These are phyloP conservation scores for Galerina marginata DNA, from an alignment of 768 basidiomycete genomes.

Conservation along the genomic window DNA sequence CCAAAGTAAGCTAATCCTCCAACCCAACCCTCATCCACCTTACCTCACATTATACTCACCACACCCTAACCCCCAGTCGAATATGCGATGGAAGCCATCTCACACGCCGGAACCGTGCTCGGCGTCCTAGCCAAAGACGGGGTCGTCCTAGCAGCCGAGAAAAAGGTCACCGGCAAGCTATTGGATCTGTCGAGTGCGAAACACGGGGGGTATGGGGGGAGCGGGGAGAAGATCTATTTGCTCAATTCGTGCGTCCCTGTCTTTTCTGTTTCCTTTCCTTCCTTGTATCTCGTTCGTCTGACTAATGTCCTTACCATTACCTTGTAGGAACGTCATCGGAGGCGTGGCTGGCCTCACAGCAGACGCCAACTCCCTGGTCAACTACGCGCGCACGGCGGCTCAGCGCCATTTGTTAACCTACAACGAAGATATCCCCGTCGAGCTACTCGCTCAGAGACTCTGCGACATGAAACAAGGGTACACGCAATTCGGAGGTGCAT, in stretches of 20 bases:
- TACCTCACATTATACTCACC: neutral
- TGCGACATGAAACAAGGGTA: conserved; percentile 99
- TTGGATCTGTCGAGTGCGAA: conserved; percentile 88
- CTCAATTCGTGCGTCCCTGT: conserved; percentile 76
- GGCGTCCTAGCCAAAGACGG: conserved; percentile 91
- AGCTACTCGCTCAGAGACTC: conserved; percentile 89
- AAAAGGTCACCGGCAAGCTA: conserved; percentile 98
- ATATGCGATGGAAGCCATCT: conserved; percentile 99
- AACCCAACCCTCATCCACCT: conserved; percentile 3
- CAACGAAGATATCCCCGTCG: conserved; percentile 98
- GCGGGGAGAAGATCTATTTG: conserved; percentile 97
- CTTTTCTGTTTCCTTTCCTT: neutral
- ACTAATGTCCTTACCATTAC: conserved; percentile 5
- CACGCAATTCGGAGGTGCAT: conserved; percentile 91
- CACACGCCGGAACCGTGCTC: conserved; percentile 92
- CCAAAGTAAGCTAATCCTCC: conserved; percentile 71
- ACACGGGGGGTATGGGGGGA: conserved; percentile 91
- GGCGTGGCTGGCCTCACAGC: conserved; percentile 97
- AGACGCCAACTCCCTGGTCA: conserved; percentile 96
- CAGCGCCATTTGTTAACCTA: conserved; percentile 88
- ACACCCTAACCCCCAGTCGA: conserved; percentile 66
- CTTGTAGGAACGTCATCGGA: conserved; percentile 85
- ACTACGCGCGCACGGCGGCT: conserved; percentile 89
- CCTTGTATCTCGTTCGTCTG: neutral
- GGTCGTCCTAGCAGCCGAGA: conserved; percentile 92